These are phyloP conservation scores for Blastobotrys petasosporus DNA, from an alignment of 1,139 yeast species.

Conservation along the genomic window DNA sequence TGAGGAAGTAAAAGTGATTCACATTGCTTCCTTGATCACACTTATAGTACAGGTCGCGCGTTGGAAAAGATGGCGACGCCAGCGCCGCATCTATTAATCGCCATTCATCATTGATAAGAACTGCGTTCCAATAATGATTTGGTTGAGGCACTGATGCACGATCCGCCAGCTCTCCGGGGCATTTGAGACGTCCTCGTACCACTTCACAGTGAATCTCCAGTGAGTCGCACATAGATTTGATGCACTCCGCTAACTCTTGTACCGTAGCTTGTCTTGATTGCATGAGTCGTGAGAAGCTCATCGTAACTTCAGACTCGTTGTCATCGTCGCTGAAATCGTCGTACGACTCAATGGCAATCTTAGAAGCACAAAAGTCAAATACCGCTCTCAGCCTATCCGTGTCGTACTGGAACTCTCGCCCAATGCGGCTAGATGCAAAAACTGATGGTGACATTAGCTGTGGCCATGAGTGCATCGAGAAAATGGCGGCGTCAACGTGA, in stretches of 20 bases:
- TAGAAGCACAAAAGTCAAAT: constrained; percentile 51
- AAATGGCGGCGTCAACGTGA: constrained; percentile 29
- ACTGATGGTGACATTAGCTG: constrained; percentile 41
- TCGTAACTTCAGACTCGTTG: constrained; percentile 15
- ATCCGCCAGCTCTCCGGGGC: constrained; percentile 54
- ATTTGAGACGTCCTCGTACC: constrained; percentile 76
- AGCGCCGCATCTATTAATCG: constrained; percentile 65
- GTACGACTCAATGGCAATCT: constrained; percentile 38
- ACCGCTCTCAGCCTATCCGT: constrained; percentile 57
- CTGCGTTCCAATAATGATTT: constrained; percentile 88
- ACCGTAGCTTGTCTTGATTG: constrained; percentile 52
- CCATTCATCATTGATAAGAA: constrained; percentile 69
- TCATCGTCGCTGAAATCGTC: constrained; percentile 21
- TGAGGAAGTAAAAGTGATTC: constrained; percentile 64
- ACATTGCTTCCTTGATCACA: constrained; percentile 29
- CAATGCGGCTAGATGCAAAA: constrained; percentile 43
- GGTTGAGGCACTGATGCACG: constrained; percentile 40
- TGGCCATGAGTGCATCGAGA: constrained; percentile 32
- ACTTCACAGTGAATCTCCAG: constrained; percentile 70
- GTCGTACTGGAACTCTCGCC: constrained; percentile 39
- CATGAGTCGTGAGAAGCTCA: constrained; percentile 29
- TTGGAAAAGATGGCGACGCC: constrained; percentile 52
- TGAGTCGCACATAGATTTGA: constrained; percentile 65
- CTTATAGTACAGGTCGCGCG: constrained; percentile 28
- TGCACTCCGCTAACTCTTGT: constrained; percentile 69